These are phyloP conservation scores for Colletotrichum cuscutae DNA, from an alignment of 2,329 filamentous ascomycete genomes.

Conservation along the genomic window DNA sequence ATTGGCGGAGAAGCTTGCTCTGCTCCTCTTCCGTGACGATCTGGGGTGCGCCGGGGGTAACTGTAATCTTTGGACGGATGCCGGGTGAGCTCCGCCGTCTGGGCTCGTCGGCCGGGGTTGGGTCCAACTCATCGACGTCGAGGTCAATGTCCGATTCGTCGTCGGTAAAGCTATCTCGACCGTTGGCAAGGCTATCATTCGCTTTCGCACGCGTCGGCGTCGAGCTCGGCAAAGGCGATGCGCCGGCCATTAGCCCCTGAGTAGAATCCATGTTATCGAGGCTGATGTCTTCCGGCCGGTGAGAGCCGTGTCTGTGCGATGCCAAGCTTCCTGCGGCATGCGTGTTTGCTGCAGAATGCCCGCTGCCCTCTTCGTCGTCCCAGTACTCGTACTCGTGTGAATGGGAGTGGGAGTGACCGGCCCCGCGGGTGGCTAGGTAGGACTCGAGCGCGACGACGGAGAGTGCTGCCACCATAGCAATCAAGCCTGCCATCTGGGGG, in stretches of 20 bases:
- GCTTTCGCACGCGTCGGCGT: constrained; percentile 50
- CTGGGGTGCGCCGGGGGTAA: constrained; percentile 23
- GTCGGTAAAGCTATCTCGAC: constrained; percentile 40
- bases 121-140: constrained; percentile 70
- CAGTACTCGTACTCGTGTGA: constrained; percentile 58
- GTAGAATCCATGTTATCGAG: constrained; percentile 62
- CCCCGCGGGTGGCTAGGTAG: constrained; percentile 80
- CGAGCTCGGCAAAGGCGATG: constrained; percentile 67
- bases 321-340: constrained; percentile 45
- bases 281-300: constrained; percentile 60
- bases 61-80: constrained; percentile 37
- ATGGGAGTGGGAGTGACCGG: constrained; percentile 66
- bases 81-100: constrained; percentile 40
- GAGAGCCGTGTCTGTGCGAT: constrained; percentile 48
- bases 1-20: constrained; percentile 78
- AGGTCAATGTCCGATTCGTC: constrained; percentile 68
- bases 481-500: constrained; percentile 80
- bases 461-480: constrained; percentile 85
- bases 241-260: constrained; percentile 67
- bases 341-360: constrained; percentile 38
- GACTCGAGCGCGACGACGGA: constrained; percentile 89
- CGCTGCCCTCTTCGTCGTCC: constrained; percentile 58
- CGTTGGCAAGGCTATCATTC: constrained; percentile 26
- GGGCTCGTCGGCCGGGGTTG: constrained; percentile 41
- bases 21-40: constrained; percentile 62